phyloP scores from a whole-genome alignment of 2,329 filamentous ascomycete species.

The Epichloe hybrida region DNA sequence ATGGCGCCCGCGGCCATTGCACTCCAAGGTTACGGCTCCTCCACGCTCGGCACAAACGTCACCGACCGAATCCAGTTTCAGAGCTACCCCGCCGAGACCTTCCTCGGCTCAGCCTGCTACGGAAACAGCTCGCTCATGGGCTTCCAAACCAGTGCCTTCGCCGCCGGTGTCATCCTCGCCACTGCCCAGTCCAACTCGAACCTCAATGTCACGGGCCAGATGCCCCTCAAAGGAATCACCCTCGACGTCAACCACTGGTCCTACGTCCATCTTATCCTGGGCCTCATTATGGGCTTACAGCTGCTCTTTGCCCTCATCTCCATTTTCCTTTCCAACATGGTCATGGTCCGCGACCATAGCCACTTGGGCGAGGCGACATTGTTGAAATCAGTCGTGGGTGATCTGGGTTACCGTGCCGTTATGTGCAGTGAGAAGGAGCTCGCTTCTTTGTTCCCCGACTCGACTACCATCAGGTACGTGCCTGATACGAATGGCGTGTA shows the following conservation, averaged over 20 bases:
- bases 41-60: constrained; percentile 11
- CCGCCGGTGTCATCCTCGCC: constrained; percentile 21
- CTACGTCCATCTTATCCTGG: constrained; percentile 18
- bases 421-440: constrained; percentile 10
- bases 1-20: constrained; percentile 25
- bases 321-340: constrained; percentile 13
- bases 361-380: constrained; percentile 10
- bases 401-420: constrained; percentile 7
- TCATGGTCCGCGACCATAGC: constrained; percentile 15
- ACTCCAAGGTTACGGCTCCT: constrained; percentile 24
- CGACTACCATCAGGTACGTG: constrained; percentile 5
- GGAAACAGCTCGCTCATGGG: constrained; percentile 23
- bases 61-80: constrained; percentile 19
- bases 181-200: constrained; percentile 17
- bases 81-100: constrained; percentile 27
- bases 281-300: constrained; percentile 19
- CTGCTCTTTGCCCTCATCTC: constrained; percentile 13
- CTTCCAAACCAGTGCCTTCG: constrained; percentile 20
- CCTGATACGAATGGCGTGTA: constrained; percentile 4
- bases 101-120: constrained; percentile 20
- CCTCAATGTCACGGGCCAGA: constrained; percentile 14
- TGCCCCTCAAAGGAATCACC: constrained; percentile 18
- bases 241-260: constrained; percentile 21
- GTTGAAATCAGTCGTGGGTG: constrained; percentile 9
- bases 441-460: constrained; percentile 3